Evolutionary conservation across 495 filamentous ascomycete genomes (phyloP), one percentile per base, ranked within the genome.

Genomic region (Penicillium pancosmium): DNA sequence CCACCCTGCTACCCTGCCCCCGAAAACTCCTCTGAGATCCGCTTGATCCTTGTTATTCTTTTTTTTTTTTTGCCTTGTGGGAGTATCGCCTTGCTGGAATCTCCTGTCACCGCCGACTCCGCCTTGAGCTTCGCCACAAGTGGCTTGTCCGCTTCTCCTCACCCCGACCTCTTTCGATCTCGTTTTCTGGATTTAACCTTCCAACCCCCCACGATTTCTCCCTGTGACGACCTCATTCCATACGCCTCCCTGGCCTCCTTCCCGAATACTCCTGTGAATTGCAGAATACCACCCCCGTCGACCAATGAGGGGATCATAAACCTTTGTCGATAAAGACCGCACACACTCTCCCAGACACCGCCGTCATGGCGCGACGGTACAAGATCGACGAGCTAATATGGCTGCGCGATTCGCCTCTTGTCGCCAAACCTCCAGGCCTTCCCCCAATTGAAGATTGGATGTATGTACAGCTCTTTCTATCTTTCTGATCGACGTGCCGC

Each of bases 381-480:
- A 82, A 87, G 55, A 81, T 84, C 70, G 88, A 93, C 50, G 86
- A 93, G 79, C 84, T 98, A 59, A 77, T 91, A 61, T 75, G 73
- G 68, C 82, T 99, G 61, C 86, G 87, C 70, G 73, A 87, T 46
- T 99, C 94, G 54, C 93, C 92, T 50, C 82, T 97, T 64, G 91
- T 92, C 65, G 75, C 82, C 56, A 96, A 93, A 67, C 94, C 94
- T 35, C 73, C 85, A 49, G 81, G 80, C 51, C 82, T 99, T 43
- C 94, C 94, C 25, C 88, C 92, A 23, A 85, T 90, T 56, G 92
- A 96, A 78, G 92, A 98, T 81, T 99, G 94, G 94, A 97, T 98
- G 91, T 66, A 73, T 50, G 55, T 59, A 56, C 50, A 48, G 46
- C 21, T 63, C n/a, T 16, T 33, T 31, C 31, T 18, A 57, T 36